Base-by-base conservation (phyloP, 2,329 filamentous ascomycete species). In the Neonectria ditissima region DNA sequence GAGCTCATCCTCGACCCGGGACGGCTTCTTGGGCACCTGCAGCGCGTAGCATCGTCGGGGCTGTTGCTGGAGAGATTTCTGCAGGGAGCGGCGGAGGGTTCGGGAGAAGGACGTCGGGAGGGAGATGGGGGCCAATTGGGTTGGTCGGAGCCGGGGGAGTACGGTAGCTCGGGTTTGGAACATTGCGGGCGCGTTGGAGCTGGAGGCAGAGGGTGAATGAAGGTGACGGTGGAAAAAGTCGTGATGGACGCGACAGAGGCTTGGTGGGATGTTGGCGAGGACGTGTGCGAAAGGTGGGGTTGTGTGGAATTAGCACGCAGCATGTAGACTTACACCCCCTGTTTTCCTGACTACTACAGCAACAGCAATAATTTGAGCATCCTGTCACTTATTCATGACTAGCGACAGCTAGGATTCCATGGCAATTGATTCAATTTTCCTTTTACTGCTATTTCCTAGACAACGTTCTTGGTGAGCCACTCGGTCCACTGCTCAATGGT, bases 401-500 rank as follows among this genome's bases (percentile, higher is more conserved):
- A 26, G 24, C 6, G 4, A 6, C 24, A 26, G 24, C 24, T 26
- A n/a, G 14, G 6, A 34, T 5, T 34, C 13, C 13, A 14, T 34
- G 32, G 4, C 32, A 41, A 20, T 45, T 54, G 24, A 18, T n/a
- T 28, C 8, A 13, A 22, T 14, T 66, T 28, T 5, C 10, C 9
- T 32, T 13, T 60, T 14, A 18, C 32, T 3, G 34, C 22, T 7
- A 48, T n/a, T 3, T 43, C 57, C 56, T 74, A 86, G 54, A 79
- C 80, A 18, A 86, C 76, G 62, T 82, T 87, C 78, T 86, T 84
- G 32, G 84, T 83, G 76, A 97, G 78, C 91, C 91, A 97, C 79
- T 94, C 90, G 75, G 90, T 85, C 94, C 94, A 98, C 80, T 97
- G 91, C 62, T 92, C 88, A 70, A 84, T 84, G 1, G 86, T 90